Base-by-base conservation (phyloP, 2,329 filamentous ascomycete species). In the Hymenoscyphus salicellus region DNA sequence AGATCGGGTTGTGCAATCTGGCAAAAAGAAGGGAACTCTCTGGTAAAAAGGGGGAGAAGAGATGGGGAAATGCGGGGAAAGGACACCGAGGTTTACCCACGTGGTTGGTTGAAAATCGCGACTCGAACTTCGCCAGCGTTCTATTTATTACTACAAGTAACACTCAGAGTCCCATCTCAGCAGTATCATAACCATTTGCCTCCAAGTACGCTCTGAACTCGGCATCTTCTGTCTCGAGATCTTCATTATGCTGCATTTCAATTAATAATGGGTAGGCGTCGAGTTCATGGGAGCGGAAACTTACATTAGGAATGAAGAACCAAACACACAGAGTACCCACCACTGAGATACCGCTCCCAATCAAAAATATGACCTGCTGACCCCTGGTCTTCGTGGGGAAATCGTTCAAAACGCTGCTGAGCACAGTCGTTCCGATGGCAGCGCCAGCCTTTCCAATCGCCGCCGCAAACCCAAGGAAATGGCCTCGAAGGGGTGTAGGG, bases 111-210 rank as follows among this genome's bases (percentile, higher is more conserved):
- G 28, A 30, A 30, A 14, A 38, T 38, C 36, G 36, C n/a, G 10
- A 36, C 11, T 36, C 5, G 3, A 10, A 36, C 33, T 14, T 36
- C 14, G 36, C 36, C 36, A 16, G 36, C 36, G 11, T 38, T 17
- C 36, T 3, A 14, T 38, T 38, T 38, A 14, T 36, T 11, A 8
- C 33, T 11, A 36, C 33, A 8, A 36, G 33, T 14, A 36, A 36
- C 36, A 17, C 14, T 38, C 36, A 38, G 36, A 58, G 33, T 3
- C 55, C 28, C 55, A 58, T 38, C 28, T 14, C 30, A 36, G 55
- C 5, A 32, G 14, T 58, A 38, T 58, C 55, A 43, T 58, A 63
- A 28, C 61, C 61, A 33, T 63, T 58, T 23, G 46, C 52, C 43
- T 63, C 36, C 32, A 63, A 17, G n/a, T 43, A 63, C 5, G 55